phyloP scores from a whole-genome alignment of 495 filamentous ascomycete genomes.

The Gamarada debralockiae region DNA sequence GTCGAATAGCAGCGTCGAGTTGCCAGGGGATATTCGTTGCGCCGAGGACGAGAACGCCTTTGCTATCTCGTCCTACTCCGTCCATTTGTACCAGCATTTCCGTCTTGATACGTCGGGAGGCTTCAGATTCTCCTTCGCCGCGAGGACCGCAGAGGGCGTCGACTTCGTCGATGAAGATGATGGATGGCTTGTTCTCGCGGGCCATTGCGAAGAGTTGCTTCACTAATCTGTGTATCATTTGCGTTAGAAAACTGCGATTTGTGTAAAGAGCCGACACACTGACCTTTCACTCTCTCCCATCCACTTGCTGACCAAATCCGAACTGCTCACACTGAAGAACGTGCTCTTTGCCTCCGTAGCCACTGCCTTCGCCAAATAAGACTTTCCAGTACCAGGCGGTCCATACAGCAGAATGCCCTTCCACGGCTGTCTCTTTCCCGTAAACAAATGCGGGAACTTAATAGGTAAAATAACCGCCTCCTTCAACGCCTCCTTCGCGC shows the following conservation, averaged over 20 bases:
- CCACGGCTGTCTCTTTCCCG: slow-evolving; percentile 97
- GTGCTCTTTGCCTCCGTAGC: slow-evolving; percentile 98
- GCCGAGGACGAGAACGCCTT: slow-evolving; percentile 90
- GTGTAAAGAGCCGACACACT: slow-evolving; percentile 3
- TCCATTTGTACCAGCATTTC: slow-evolving; percentile 99
- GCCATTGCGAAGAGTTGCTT: slow-evolving; percentile 98
- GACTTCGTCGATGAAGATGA: slow-evolving; percentile 99
- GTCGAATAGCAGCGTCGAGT: slow-evolving; percentile 93
- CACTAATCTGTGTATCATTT: slow-evolving; percentile 60
- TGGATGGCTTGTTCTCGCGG: slow-evolving; percentile 94
- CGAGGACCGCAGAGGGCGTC: slow-evolving; percentile 94
- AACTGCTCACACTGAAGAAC: slow-evolving; percentile 98
- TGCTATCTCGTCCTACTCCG: slow-evolving; percentile 91
- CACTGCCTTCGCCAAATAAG: slow-evolving; percentile 93
- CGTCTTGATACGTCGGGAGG: slow-evolving; percentile 95
- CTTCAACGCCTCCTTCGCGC: slow-evolving; percentile 94
- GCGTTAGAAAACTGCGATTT: neutral
- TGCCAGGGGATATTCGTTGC: slow-evolving; percentile 99
- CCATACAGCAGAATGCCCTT: slow-evolving; percentile 97
- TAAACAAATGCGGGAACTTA: slow-evolving; percentile 95
- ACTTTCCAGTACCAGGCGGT: slow-evolving; percentile 95
- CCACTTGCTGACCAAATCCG: slow-evolving; percentile 97
- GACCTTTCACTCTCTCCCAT: slow-evolving; percentile 99
- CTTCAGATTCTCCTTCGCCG: slow-evolving; percentile 97
- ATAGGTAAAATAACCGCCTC: slow-evolving; percentile 96